Conservation (phyloP, 164 flowering plant species). For the Magnolia sinica region DNA sequence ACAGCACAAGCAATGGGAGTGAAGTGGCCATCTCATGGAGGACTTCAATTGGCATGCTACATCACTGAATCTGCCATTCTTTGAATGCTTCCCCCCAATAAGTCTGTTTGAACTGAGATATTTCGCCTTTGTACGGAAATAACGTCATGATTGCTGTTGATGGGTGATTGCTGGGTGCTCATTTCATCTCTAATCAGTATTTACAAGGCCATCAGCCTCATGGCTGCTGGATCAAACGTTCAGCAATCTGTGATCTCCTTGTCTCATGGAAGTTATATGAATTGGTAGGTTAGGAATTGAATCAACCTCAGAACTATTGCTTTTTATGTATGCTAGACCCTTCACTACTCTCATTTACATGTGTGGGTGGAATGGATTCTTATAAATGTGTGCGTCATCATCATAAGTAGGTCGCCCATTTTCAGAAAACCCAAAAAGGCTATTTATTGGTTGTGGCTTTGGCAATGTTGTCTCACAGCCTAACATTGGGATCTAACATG, state of each 20-base stretch:
- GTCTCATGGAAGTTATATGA: too few relatives aligned
- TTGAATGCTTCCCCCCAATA: not conserved
- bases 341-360: not conserved
- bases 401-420: too few relatives aligned
- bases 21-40: not conserved
- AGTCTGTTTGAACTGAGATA: not conserved
- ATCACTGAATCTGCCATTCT: not conserved
- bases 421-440: too few relatives aligned
- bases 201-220: not conserved
- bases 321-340: not conserved
- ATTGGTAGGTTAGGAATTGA: not conserved
- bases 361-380: not conserved
- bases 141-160: not conserved
- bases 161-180: not conserved
- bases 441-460: too few relatives aligned
- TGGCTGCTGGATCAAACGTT: too few relatives aligned
- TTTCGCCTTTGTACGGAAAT: not conserved
- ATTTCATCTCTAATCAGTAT: not conserved
- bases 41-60: not conserved
- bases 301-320: not conserved
- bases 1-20: not conserved
- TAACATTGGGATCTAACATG: too few relatives aligned
- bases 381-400: not conserved
- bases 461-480: too few relatives aligned
- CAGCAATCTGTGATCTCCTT: too few relatives aligned